phyloP scores from a whole-genome alignment of 192 early-diverging fungal species.

The Glomus cerebriforme region DNA sequence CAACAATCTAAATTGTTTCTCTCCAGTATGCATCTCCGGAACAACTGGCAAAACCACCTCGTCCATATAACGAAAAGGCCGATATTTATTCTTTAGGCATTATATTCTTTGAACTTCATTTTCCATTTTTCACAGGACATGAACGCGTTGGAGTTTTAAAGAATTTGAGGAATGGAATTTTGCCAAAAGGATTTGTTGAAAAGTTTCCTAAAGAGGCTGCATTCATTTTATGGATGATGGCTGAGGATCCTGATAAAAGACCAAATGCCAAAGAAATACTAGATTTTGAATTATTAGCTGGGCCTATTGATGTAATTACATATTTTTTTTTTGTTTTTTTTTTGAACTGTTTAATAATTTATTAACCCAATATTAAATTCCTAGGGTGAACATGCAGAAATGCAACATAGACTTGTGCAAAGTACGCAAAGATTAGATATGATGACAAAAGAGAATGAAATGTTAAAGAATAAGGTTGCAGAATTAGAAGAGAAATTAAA shows the following conservation, averaged over 20 bases:
- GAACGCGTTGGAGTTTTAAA: conserved; percentile 77
- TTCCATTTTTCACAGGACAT: conserved; percentile 87
- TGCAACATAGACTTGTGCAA: conserved; percentile 26
- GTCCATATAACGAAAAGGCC: conserved; percentile 72
- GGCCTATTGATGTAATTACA: conserved; percentile 7
- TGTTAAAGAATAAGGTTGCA: conserved; percentile 13
- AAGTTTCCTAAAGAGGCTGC: conserved; percentile 78
- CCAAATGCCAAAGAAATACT: conserved; percentile 73
- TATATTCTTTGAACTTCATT: conserved; percentile 93
- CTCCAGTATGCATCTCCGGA: conserved; percentile 81
- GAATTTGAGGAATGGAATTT: conserved; percentile 64
- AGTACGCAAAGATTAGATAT: conserved; percentile 22
- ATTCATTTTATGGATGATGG: conserved; percentile 82
- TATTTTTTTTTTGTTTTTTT: neutral
- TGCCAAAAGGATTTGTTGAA: conserved; percentile 71
- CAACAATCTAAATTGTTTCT: neutral
- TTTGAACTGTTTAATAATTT: neutral
- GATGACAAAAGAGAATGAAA: conserved; percentile 20
- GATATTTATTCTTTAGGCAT: conserved; percentile 98
- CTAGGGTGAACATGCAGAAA: conserved; percentile 9
- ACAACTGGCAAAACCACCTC: conserved; percentile 58
- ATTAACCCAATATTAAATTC: neutral
- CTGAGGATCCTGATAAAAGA: conserved; percentile 66
- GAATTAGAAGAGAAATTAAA: conserved; percentile 23
- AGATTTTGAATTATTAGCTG: conserved; percentile 59